Evolutionary conservation across 1,284 basidiomycete species (phyloP), one percentile per base, ranked within the genome.

Genomic region (Phellopilus nigrolimitatus): DNA sequence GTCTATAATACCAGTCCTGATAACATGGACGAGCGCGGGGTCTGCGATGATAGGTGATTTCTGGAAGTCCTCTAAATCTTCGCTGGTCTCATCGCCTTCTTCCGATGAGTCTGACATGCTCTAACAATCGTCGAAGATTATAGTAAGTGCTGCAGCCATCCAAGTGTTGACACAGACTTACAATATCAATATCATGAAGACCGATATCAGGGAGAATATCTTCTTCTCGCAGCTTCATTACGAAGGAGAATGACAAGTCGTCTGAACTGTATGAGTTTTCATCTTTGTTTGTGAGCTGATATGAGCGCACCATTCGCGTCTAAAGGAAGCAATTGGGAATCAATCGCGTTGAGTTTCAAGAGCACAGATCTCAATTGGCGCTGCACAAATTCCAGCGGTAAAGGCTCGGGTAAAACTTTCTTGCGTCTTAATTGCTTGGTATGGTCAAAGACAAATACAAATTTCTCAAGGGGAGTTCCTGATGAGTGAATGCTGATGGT

Each of bases 301-400:
- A 36, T 15, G n/a, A 46, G 43, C 60, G 66, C 63, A 66, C 80
- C 78, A 57, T 72, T 74, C 10, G 74, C 65, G 28, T 75, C 63
- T 54, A 86, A 71, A 47, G 79, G 75, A 21, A 80, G 76, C 8
- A 97, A 71, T 59, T 89, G 83, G 3, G 84, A 75, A 60, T 95
- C 90, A 19, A 93, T 75, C 71, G 90, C 84, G 55, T 72, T 81
- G 30, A 97, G 75, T 62, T 92, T 93, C 59, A 92, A 76, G 47
- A 97, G 74, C 62, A 95, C 92, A 2, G 86, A 87, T 9, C 91
- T 81, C 57, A 95, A 86, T 61, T 89, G 84, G 60, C 88, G 82
- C 27, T 81, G 79, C 9, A 95, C 76, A 12, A 81, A 75, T 1
- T 67, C 66, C 1, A 79, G 66, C 1, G 81, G 75, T 69, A 91